A percentile compares a stretch with the other conserved stretches of the same genome.
phyloP scores from a whole-genome alignment of 177 flowering plant genomes.

The Tripterygium wilfordii region DNA sequence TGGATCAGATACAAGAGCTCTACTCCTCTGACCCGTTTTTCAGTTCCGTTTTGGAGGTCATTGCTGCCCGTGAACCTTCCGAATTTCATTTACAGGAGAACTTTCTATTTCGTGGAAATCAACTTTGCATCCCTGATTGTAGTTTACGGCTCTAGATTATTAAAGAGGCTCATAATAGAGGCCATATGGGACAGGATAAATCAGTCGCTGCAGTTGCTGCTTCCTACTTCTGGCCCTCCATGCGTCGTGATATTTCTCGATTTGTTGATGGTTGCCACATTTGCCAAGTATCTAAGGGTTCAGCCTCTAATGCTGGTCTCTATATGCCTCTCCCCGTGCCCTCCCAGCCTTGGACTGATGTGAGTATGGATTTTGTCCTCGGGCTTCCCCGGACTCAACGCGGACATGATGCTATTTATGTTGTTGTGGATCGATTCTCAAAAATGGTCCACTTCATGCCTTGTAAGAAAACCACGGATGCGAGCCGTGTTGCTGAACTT shows the following conservation, averaged over 20 bases:
- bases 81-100: not conserved
- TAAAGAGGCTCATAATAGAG: not conserved
- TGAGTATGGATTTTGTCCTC: not conserved
- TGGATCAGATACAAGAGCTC: not conserved
- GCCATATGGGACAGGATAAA: not conserved
- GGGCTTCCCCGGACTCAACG: not conserved
- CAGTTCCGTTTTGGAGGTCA: not conserved
- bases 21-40: not conserved
- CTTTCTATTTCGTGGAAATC: not conserved
- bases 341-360: not conserved
- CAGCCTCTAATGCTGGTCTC: not conserved
- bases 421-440: not conserved
- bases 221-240: not conserved
- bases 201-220: not conserved
- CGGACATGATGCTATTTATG: not conserved
- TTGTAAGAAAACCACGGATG: too few species aligned
- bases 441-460: too few species aligned
- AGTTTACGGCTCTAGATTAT: not conserved
- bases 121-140: not conserved
- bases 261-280: not conserved
- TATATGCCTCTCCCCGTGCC: not conserved
- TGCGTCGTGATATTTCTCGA: not conserved
- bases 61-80: not conserved
- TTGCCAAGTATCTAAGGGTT: not conserved
- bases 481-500: too few species aligned